Evolutionary conservation across 2,329 filamentous ascomycete genomes (phyloP).

Genomic region (Thelonectria blattea): DNA sequence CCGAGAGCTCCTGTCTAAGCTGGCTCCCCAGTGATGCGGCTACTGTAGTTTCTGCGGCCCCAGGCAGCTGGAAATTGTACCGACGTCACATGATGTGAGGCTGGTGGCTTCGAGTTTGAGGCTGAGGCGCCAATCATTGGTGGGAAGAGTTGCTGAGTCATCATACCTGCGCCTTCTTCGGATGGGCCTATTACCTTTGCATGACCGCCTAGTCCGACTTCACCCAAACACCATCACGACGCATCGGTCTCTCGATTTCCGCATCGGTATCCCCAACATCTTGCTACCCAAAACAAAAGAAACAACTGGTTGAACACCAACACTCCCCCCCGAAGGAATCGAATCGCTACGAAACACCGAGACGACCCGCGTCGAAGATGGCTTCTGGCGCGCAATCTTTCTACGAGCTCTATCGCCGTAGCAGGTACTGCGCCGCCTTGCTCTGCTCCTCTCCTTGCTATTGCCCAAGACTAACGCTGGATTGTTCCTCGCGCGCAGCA

Average conservation of each 20-base stretch:
- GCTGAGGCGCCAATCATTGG: neutral
- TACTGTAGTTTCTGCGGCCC: slow-evolving; percentile 24
- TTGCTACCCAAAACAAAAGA: neutral
- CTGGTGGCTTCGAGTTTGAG: slow-evolving; percentile 15
- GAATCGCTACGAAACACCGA: slow-evolving; percentile 2
- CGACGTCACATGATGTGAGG: slow-evolving; percentile 48
- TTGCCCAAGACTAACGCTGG: slow-evolving; percentile 32
- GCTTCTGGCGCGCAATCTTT: slow-evolving; percentile 62
- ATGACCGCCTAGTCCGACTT: neutral
- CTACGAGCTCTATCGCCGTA: slow-evolving; percentile 98
- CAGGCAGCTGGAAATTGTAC: slow-evolving; percentile 34
- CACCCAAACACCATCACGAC: slow-evolving; percentile 10
- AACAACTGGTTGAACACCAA: neutral
- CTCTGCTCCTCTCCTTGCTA: slow-evolving; percentile 40
- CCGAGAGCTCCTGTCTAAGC: slow-evolving; percentile 38
- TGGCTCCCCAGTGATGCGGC: slow-evolving; percentile 32
- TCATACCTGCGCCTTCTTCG: slow-evolving; percentile 5
- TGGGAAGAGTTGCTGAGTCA: neutral
- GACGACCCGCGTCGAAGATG: slow-evolving; percentile 42
- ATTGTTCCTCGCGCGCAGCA: slow-evolving; percentile 59
- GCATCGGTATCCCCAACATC: slow-evolving; percentile 3
- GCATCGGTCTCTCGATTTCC: slow-evolving; percentile 8
- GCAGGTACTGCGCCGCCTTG: slow-evolving; percentile 72
- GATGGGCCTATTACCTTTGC: slow-evolving; percentile 9
- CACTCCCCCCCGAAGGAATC: neutral